phyloP scores from a whole-genome alignment of 257 asterid species.

The Lavandula angustifolia region DNA sequence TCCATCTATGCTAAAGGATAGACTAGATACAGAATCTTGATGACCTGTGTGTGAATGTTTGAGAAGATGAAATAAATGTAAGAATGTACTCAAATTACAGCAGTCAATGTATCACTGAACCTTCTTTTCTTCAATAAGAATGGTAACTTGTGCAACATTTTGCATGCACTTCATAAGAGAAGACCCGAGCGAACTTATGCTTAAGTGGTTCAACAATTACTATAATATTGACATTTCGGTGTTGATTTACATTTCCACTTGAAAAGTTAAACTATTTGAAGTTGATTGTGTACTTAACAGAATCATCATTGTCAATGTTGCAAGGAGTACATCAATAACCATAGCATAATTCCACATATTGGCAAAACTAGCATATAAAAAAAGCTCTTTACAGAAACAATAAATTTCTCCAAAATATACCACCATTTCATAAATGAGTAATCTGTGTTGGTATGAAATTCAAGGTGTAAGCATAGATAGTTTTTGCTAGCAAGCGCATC shows the following conservation, averaged over 20 bases:
- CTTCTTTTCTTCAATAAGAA: not conserved
- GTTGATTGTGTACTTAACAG: not conserved
- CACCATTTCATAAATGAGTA: not conserved
- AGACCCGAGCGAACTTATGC: not conserved
- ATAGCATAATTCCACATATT: not conserved
- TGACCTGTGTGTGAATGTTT: conserved; percentile 61
- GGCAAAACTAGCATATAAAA: too few species aligned
- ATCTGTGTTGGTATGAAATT: not conserved
- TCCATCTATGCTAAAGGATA: conserved; percentile 85
- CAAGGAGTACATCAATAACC: not conserved
- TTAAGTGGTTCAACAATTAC: not conserved
- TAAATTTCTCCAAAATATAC: conserved; percentile 5
- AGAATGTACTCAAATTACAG: not conserved
- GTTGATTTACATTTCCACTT: conserved; percentile 4
- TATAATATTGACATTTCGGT: not conserved
- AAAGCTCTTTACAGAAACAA: not conserved
- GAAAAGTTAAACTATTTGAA: not conserved
- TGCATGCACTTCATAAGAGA: not conserved
- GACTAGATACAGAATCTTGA: conserved; percentile 68
- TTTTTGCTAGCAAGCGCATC: not conserved
- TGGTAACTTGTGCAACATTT: conserved; percentile 14
- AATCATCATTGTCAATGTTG: conserved; percentile 4
- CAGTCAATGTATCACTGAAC: not conserved
- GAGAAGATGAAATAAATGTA: conserved; percentile 30
- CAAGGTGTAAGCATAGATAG: not conserved